Base-by-base conservation (phyloP, 23 red algal species). In the Gracilaria vermiculophylla region DNA sequence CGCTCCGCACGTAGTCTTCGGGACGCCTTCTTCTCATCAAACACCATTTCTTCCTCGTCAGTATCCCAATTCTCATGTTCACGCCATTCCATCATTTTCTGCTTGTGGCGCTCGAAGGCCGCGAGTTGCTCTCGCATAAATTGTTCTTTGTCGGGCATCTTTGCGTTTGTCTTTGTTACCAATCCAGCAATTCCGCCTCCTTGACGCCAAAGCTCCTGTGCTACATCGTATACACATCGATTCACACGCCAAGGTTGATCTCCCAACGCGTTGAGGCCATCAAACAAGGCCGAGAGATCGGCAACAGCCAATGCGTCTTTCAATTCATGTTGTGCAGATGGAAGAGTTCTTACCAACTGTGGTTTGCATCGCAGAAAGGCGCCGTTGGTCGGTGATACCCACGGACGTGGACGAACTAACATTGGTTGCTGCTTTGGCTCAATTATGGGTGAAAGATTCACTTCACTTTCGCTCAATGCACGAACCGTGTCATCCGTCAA, bases 391-490 rank as follows among this genome's bases (percentile, higher is more conserved):
- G 82, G 89, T 19, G 91, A 73, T 3, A 64, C 77, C 95, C 95
- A 98, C 34, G 95, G 95, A 20, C 87, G 86, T 16, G 95, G 95
- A 11, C 82, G 85, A 16, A 98, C 90, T 35, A 98, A 41, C 95
- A 98, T 98, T 54, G 95, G 95, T 41, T 94, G 86, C 50, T 74
- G 88, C 27, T 92, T 87, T 17, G 95, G 95, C 10, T 62, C 17
- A 5, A 91, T 62, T 27, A 64, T 76, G 39, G 69, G 41, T 3
- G 76, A 81, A 16, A 94, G 80, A 32, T 75, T 51, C 1, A 69
- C 24, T 13, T 77, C 65, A 62, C 83, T 83, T 21, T 85, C 76
- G 36, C 49, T 67, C 49, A 98, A 65, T 11, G 82, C 62, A 1
- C 53, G 41, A 51, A 83, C 17, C 8, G 90, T 90, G 3, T 35